phyloP scores from a whole-genome alignment of 768 basidiomycete genomes.

The Amylocystis lapponica region DNA sequence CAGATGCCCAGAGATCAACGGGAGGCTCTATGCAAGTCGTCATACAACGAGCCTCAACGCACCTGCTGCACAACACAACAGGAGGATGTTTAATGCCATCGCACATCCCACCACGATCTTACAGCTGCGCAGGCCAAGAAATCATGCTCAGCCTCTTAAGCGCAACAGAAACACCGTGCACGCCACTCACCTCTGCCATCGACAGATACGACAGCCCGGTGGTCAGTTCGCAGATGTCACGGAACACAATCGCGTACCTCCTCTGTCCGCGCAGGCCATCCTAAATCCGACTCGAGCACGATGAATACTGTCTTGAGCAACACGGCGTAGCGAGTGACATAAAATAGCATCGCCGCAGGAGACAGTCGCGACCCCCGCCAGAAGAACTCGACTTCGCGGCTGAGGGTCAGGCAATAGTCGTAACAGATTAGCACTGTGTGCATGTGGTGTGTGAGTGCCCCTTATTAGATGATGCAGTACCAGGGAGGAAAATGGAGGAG shows the following conservation, averaged over 20 bases:
- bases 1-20: neutral
- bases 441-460: no score
- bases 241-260: no score
- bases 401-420: slow-evolving; percentile 11
- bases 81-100: neutral
- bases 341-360: slow-evolving; percentile 8
- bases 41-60: neutral
- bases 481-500: no score
- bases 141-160: no score
- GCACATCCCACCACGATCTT: slow-evolving; percentile 2
- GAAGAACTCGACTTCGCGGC: slow-evolving; percentile 9
- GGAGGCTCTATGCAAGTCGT: no score
- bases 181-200: no score
- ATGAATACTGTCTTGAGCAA: slow-evolving; percentile 11
- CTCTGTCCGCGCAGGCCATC: neutral
- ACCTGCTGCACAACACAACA: neutral
- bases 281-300: neutral
- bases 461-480: no score
- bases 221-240: no score
- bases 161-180: neutral
- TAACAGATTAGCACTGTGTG: no score
- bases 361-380: slow-evolving; percentile 10
- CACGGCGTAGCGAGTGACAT: slow-evolving; percentile 10
- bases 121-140: slow-evolving; percentile 9
- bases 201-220: no score